Base-by-base conservation (phyloP, 2,329 filamentous ascomycete genomes). In the Lithohypha guttulata region DNA sequence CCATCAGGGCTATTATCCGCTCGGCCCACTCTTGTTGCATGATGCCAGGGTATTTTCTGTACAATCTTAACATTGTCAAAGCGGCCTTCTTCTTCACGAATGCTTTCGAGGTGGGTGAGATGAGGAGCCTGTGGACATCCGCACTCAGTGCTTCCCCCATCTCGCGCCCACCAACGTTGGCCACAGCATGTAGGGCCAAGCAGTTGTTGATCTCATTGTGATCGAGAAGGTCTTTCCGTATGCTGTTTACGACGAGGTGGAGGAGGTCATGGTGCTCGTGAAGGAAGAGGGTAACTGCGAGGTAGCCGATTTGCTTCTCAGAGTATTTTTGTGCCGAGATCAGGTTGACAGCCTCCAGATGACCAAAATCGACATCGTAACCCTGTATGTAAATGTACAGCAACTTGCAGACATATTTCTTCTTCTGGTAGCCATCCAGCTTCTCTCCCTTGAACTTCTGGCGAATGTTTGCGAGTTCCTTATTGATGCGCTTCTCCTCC, bases 361-460 rank as follows among this genome's bases (percentile, higher is more conserved):
- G 91, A 41, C 91, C 91, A 62, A 98, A 98, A 61, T 96, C 93
- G 64, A 98, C 89, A 60, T 98, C 89, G 82, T 91, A 98, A 34
- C 91, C 91, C 49, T 98, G 75, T 44, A 98, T 98, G 63, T 98
- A 98, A 55, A 98, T 96, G 62, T 98, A 98, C 46, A 98, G 71
- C 51, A 98, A 77, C 78, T 98, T 98, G 84, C 91, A 98, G 51
- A 98, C 91, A 60, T 98, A 98, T 82, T 98, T 98, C 75, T 98
- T 98, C 71, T 93, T 95, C 70, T 95, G 86, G 59, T 98, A 98
- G 50, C 91, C 93, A 58, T 81, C 94, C 42, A 98, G 69, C 57
- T 74, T 91, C 49, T 86, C 87, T 60, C 91, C 84, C 73, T 93
- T 94, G 70, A 96, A 98, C 65, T 96, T 96, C 66, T 95, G 85